Base-by-base conservation (phyloP, 371 early-diverging fungal species). In the Umbelopsis sp. region DNA sequence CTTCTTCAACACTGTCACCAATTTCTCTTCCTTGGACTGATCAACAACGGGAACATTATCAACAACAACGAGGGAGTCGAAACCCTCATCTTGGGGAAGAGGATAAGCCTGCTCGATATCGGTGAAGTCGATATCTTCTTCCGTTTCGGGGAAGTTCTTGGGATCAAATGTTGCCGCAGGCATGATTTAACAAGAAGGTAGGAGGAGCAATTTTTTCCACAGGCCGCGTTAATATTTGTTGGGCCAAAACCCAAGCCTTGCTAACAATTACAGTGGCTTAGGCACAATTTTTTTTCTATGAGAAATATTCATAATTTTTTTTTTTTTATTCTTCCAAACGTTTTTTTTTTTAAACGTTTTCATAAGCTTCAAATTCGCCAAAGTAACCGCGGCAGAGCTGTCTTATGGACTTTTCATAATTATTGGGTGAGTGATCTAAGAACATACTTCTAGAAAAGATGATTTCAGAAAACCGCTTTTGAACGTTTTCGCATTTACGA, bases 41-140 rank as follows among this genome's bases (percentile, higher is more conserved):
- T 97, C 96, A 69, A 97, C 96, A 35, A 91, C 74, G 41, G 99
- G 99, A 37, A 92, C 89, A 66, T 94, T 92, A 81, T 97, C 97
- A 35, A 98, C 92, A 29, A 98, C 93, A 62, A 98, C 88, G 50
- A 97, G 87, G 69, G 87, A 90, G 74, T 96, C 97, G 62, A 95
- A 92, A 44, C 86, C 85, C 65, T 89, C 87, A 64, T 92, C 91
- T 67, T 81, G 72, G 1, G 78, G 75, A 50, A 94, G 86, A 68
- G 82, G 72, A 76, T 89, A 93, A 66, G 88, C 80, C 67, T 90
- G 94, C 72, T 95, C 93, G 73, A 97, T 89, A 77, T 97, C 97
- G 70, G 89, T 82, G 80, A 92, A 97, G 84, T 97, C 96, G 75
- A 97, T 82, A 52, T 90, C 91, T 67, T 88, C 88, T 78, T 89